These are phyloP conservation scores for Avicennia marina DNA, from an alignment of 257 asterid species.

Conservation along the genomic window DNA sequence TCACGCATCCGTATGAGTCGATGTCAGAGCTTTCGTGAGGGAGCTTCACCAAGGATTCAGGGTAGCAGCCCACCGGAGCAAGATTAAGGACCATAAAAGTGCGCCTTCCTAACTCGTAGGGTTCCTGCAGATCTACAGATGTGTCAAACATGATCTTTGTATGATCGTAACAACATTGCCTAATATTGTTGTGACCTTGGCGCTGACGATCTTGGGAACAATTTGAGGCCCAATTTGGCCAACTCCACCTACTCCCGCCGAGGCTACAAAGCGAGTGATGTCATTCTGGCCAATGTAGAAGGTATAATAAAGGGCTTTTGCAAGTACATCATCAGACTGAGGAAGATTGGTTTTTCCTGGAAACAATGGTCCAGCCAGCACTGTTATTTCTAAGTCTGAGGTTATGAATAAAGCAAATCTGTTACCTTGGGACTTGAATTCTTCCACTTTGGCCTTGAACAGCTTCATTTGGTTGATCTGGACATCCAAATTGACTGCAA, in stretches of 20 bases:
- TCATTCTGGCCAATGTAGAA: conserved; percentile 73
- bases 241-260: conserved; percentile 40
- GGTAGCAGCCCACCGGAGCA: conserved; percentile 73
- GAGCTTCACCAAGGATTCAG: conserved; percentile 38
- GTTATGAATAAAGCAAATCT: neutral
- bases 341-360: conserved; percentile 45
- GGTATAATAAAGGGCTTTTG: conserved; percentile 44
- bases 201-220: conserved; percentile 35
- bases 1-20: conserved; percentile 54
- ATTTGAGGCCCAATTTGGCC: conserved; percentile 35
- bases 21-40: conserved; percentile 42
- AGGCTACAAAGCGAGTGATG: conserved; percentile 36
- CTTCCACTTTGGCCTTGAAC: conserved; percentile 44
- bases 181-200: conserved; percentile 38
- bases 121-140: conserved; percentile 40
- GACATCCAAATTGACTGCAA: conserved; percentile 55
- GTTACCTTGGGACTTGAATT: conserved; percentile 27
- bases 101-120: conserved; percentile 47
- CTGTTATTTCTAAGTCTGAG: no score
- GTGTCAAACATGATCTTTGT: no score
- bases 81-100: conserved; percentile 53
- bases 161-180: no score
- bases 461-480: conserved; percentile 60
- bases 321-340: conserved; percentile 36
- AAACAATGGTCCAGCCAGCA: neutral